Evolutionary conservation across 2,329 filamentous ascomycete genomes (phyloP), one percentile per base, ranked within the genome.

Genomic region (Aspergillus sojae): DNA sequence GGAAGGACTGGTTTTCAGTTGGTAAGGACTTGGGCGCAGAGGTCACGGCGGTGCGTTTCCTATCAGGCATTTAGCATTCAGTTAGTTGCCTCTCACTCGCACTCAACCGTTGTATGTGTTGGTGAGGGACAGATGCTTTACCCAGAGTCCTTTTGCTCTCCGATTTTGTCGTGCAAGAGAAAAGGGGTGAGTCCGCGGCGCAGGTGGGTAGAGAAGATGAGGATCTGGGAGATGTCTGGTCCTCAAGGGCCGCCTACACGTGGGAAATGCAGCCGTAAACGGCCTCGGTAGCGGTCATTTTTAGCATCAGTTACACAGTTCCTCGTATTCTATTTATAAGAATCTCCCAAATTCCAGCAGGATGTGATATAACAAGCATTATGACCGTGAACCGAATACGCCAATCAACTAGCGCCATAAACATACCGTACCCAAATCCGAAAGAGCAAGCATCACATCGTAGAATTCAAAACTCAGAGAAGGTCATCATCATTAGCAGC

Each of bases 401-500:
- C 52, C 52, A n/a, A 36, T 39, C 26, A 19, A 39, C 52, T 39
- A 52, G 52, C 52, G 32, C 52, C 52, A 28, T 39, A 23, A 55
- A 23, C 21, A 26, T 14, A 36, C n/a, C 30, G 12, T 16, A 36
- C 52, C n/a, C 19, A 41, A 3, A 50, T 4, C 28, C 30, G 19
- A 57, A 53, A 60, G 39, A 56, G 56, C 36, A 58, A 39, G 32
- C n/a, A 30, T 59, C 53, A 60, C 23, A 30, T 58, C 46, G 48
- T 58, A 57, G 53, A 32, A 56, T 30, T 26, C 16, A 39, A 21
- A 48, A 45, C 55, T 85, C 74, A 89, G 70, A 91, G 85, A 62
- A 96, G 82, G 76, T 95, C 92, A 77, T 97, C 93, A 53, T 88
- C 91, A 21, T 91, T 91, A 69, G 87, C 89, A 26, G 89, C 88